These are phyloP conservation scores for Polyplosphaeria fusca DNA, from an alignment of 495 filamentous ascomycete genomes.

Conservation along the genomic window DNA sequence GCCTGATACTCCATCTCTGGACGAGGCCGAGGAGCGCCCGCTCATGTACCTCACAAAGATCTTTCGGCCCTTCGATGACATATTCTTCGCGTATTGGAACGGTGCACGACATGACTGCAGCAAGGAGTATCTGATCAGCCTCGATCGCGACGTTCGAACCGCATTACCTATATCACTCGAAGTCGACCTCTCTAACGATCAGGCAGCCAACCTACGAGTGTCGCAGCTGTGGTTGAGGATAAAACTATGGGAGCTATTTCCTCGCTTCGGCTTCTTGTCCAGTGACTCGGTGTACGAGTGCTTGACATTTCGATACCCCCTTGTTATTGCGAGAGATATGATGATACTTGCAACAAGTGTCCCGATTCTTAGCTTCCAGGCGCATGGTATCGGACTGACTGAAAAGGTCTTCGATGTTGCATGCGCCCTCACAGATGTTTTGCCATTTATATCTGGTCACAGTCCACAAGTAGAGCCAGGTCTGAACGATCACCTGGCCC, in stretches of 20 bases:
- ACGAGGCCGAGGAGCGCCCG: background rate
- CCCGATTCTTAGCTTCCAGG: constrained; percentile 13
- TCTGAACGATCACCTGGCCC: constrained; percentile 5
- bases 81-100: constrained; percentile 21
- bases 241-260: constrained; percentile 27
- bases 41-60: constrained; percentile 2
- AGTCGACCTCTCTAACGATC: constrained; percentile 10
- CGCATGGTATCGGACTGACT: constrained; percentile 22
- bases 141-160: constrained; percentile 16
- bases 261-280: constrained; percentile 21
- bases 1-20: background rate
- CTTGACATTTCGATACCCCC: constrained; percentile 21
- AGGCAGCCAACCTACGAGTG: constrained; percentile 21
- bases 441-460: constrained; percentile 7
- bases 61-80: constrained; percentile 15
- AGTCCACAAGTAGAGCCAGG: constrained; percentile 6
- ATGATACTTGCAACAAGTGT: constrained; percentile 13
- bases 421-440: constrained; percentile 18
- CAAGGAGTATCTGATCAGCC: constrained; percentile 12
- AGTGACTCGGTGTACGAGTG: constrained; percentile 20
- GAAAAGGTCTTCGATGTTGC: constrained; percentile 26
- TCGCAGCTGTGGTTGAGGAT: constrained; percentile 23
- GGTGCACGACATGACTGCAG: constrained; percentile 11
- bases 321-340: constrained; percentile 9
- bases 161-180: constrained; percentile 4